Evolutionary conservation across 2,329 filamentous ascomycete species (phyloP).

Genomic region (Cladobotryum protrusum): DNA sequence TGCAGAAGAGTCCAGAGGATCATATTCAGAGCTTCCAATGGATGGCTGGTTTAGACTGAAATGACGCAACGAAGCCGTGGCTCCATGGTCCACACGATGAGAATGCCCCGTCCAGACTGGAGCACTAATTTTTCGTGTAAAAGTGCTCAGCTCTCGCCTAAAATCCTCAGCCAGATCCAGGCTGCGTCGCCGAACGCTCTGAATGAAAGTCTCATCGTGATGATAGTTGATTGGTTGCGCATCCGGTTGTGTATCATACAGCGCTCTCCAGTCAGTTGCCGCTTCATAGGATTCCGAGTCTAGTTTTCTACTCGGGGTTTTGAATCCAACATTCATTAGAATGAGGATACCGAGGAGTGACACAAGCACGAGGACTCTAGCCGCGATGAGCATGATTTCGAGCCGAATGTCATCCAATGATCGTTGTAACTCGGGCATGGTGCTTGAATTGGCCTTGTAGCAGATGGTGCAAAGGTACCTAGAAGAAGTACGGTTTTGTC

Average conservation of each 20-base stretch:
- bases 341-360: constrained; percentile 26
- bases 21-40: neutral
- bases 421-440: constrained; percentile 19
- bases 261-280: constrained; percentile 15
- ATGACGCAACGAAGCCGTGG: constrained; percentile 5
- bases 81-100: neutral
- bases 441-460: neutral
- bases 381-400: constrained; percentile 30
- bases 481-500: too few species aligned
- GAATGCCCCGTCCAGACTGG: constrained; percentile 9
- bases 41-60: constrained; percentile 15
- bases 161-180: constrained; percentile 20
- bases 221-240: constrained; percentile 11
- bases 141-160: constrained; percentile 17
- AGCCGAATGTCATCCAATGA: constrained; percentile 23
- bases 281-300: constrained; percentile 16
- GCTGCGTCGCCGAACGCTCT: constrained; percentile 22
- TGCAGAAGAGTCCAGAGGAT: neutral
- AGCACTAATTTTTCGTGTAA: constrained; percentile 16
- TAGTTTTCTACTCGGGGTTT: constrained; percentile 8
- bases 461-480: neutral
- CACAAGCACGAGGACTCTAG: constrained; percentile 27
- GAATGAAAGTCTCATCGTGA: constrained; percentile 19
- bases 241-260: constrained; percentile 12
- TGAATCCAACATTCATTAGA: constrained; percentile 21